phyloP scores from a whole-genome alignment of 2,329 filamentous ascomycete genomes.

The Hypoxylon sp. region DNA sequence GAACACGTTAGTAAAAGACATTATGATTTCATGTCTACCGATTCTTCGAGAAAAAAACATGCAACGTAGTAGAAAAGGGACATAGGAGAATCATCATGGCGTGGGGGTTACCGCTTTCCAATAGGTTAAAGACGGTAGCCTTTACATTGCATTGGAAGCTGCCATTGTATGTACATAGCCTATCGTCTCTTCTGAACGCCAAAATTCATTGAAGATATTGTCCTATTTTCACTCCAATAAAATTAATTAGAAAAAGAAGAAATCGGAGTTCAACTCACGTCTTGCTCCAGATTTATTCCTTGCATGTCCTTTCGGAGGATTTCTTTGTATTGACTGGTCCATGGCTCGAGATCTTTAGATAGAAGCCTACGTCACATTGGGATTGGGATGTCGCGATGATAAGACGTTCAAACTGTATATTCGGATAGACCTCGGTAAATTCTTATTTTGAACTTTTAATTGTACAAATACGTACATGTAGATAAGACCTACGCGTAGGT shows the following conservation, averaged over 20 bases:
- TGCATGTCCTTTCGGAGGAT: slow-evolving; percentile 46
- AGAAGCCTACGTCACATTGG: slow-evolving; percentile 19
- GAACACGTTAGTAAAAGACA: slow-evolving; percentile 50
- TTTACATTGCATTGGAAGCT: slow-evolving; percentile 17
- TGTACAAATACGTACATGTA: too few species aligned
- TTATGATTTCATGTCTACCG: slow-evolving; percentile 25
- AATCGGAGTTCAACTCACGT: slow-evolving; percentile 43
- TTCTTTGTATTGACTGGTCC: slow-evolving; percentile 44
- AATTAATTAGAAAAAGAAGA: background rate
- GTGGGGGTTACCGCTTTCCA: slow-evolving; percentile 19
- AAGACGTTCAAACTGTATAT: slow-evolving; percentile 6
- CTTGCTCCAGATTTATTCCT: slow-evolving; percentile 52
- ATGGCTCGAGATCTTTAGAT: slow-evolving; percentile 29
- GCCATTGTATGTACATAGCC: slow-evolving; percentile 10
- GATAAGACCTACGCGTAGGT: too few species aligned
- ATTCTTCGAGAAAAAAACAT: background rate
- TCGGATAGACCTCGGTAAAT: slow-evolving; percentile 15
- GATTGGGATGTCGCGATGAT: slow-evolving; percentile 16
- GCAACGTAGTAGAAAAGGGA: slow-evolving; percentile 4
- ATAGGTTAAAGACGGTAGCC: slow-evolving; percentile 23
- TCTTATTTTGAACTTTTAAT: background rate
- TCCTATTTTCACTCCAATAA: background rate
- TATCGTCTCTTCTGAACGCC: slow-evolving; percentile 14
- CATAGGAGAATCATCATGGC: slow-evolving; percentile 13
- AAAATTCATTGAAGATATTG: background rate